Base-by-base conservation (phyloP, 768 basidiomycete species). In the Lactarius evosmus region DNA sequence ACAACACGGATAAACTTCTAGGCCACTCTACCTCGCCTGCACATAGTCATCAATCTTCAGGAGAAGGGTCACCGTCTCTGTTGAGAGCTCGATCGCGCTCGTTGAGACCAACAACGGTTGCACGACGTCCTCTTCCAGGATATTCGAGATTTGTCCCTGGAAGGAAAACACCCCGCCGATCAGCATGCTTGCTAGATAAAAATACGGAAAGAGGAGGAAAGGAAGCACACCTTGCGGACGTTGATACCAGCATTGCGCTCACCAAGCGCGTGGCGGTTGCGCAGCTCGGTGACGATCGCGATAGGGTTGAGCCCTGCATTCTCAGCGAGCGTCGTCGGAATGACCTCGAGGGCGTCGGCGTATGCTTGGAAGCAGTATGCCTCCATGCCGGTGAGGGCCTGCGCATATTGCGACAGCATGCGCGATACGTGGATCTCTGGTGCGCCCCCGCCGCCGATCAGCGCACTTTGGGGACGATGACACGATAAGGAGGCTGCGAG, bases 341-440 rank as follows among this genome's bases (percentile, higher is more conserved):
- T 98, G 66, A 98, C 91, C 75, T 98, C 97, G 55, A 99, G 82
- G 1, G 97, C 95, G 71, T 98, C 96, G 32, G 97, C 95, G 72
- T 94, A 99, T 4, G 95, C 95, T 71, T 97, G 93, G 86, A 98
- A 97, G 76, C 97, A 98, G 76, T 98, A 98, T 9, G 96, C 93
- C 75, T 98, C 95, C 89, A 98, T 98, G 55, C 97, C 96, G 75
- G 90, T 96, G 65, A 98, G 82, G 1, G 93, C 89, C 69, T 96
- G 93, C 1, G 95, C 87, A 70, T 96, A 85, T 74, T 97, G 92
- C 1, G 93, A 88, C 54, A 99, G 82, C 69, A 91, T 78, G 56
- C 95, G 86, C 12, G 97, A 98, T 49, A 96, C 91, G 73, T 98
- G 93, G 68, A 98, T 98, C 76, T 99, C 97, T 12, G 97, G 97